Conservation (phyloP, 2,329 filamentous ascomycete species). For the Alternaria viburni region DNA sequence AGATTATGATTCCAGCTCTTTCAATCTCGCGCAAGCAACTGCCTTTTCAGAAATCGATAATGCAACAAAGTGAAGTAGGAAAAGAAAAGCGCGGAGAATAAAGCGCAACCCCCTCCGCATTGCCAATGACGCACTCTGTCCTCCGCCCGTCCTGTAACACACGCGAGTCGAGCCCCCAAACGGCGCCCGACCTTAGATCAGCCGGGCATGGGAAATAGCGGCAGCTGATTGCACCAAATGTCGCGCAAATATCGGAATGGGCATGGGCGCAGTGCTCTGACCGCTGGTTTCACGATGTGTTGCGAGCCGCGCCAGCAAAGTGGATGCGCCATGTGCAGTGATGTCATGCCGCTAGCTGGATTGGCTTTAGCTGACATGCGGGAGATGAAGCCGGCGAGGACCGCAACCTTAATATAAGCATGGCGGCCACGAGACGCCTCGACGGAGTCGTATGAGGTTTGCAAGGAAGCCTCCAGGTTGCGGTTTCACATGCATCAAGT, state of each 20-base stretch:
- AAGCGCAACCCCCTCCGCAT: constrained; percentile 4
- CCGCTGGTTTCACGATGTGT: constrained; percentile 20
- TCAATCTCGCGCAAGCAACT: background rate
- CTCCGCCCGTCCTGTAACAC: constrained; percentile 2
- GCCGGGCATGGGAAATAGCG: constrained; percentile 11
- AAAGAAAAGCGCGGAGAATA: constrained; percentile 6
- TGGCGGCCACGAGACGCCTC: background rate
- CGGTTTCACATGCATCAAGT: background rate
- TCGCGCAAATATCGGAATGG: constrained; percentile 15
- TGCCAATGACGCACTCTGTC: constrained; percentile 27
- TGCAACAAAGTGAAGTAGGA: background rate
- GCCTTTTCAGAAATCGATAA: background rate
- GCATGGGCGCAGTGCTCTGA: constrained; percentile 18
- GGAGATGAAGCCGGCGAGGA: constrained; percentile 3
- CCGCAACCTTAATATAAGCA: background rate
- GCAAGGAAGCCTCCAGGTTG: background rate
- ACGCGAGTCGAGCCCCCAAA: constrained; percentile 13
- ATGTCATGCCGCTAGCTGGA: constrained; percentile 11
- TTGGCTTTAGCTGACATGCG: background rate
- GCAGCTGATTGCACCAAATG: constrained; percentile 25
- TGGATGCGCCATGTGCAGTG: constrained; percentile 4
- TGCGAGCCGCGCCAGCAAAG: constrained; percentile 6
- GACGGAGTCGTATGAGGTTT: background rate
- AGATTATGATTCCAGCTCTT: background rate
- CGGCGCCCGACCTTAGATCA: constrained; percentile 16